Base-by-base conservation (phyloP, 352 stramenopile species). In the Pythium coloratum region DNA sequence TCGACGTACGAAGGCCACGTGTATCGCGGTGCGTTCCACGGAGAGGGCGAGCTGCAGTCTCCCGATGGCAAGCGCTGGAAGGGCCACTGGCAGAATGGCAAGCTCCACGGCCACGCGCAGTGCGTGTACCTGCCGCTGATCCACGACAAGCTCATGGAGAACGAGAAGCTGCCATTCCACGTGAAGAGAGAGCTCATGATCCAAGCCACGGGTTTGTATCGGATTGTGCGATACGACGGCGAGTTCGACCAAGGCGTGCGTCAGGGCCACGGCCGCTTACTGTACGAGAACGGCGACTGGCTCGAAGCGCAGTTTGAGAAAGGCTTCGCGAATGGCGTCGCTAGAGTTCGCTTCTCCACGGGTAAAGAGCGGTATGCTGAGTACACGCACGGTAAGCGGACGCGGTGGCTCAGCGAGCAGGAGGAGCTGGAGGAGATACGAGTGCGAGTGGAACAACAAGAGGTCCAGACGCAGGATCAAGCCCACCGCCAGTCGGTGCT, bases 21-120 rank as follows among this genome's bases (percentile, higher is more conserved):
- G 7, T 26, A 82, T n/a, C 75, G 84, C 9, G 81, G 82, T 10
- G 55, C 62, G 5, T 94, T 94, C 60, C 84, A 95, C 44, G 87
- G 87, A 0, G 55, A 76, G 6, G 87, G 87, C 26, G 64, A 55
- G 34, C 56, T 95, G 20, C 49, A 59, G 0, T 89, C 81, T 6
- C 81, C 80, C 13, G 83, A 92, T 57, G 82, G 82, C 5, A 84
- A 80, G 30, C 42, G 73, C 4, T 92, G 83, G 80, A 50, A 71
- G 16, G 85, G 83, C 20, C 20, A 76, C 8, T 94, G 83, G 85
- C 26, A 47, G 0, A 36, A 84, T 10, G 83, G 85, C 1, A 75
- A 81, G 42, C 75, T 91, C n/a, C 64, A 81, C 46, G 83, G 83
- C 13, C 8, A 60, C 5, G 81, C 76, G 2, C 71, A 87, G 55